Conservation (phyloP, 108 stramenopile species). For the Discostella stelligeroides region DNA sequence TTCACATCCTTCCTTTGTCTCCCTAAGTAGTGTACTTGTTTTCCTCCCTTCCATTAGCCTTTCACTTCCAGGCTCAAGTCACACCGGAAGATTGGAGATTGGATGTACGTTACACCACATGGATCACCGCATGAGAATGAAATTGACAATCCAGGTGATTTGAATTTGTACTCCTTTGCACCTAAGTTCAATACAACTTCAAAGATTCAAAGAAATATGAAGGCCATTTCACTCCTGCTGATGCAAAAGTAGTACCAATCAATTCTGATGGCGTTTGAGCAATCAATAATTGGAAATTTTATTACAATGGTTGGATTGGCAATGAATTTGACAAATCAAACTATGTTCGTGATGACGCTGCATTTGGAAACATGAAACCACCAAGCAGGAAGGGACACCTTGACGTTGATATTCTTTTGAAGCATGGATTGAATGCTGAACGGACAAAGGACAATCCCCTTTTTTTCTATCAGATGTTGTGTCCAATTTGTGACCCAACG, state of each 20-base stretch:
- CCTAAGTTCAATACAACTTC: neutral
- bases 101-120: neutral
- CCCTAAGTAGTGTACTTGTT: too few relatives aligned
- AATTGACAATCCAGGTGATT: neutral
- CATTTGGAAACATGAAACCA: neutral
- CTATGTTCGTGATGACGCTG: neutral
- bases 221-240: neutral
- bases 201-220: neutral
- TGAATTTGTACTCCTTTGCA: neutral
- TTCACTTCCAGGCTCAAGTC: too few relatives aligned
- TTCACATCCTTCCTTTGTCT: too few relatives aligned
- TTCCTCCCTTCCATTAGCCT: too few relatives aligned
- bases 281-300: neutral
- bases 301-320: neutral
- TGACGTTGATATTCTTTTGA: neutral
- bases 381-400: neutral
- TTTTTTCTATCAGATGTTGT: constrained; percentile 24
- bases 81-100: neutral
- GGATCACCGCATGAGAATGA: neutral
- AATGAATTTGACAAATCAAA: neutral
- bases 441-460: neutral
- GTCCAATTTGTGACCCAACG: constrained; percentile 15
- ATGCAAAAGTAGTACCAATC: neutral
- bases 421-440: neutral
- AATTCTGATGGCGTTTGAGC: neutral